Conservation (phyloP, 2,329 filamentous ascomycete genomes). For the Colletotrichum cordylinicola region DNA sequence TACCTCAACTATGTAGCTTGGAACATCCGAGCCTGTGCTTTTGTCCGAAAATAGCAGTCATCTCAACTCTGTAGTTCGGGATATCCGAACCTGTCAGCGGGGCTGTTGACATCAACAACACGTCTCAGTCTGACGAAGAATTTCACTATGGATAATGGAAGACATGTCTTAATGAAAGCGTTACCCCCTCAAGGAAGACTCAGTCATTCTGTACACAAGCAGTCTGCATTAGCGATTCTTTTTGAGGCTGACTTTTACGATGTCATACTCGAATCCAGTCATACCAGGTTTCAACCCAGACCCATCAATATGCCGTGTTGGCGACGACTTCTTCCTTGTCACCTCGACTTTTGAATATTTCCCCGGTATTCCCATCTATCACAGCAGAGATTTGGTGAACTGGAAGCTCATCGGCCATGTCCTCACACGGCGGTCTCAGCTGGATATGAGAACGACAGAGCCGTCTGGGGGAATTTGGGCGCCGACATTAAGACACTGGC, state of each 20-base stretch:
- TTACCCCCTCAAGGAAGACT: no score
- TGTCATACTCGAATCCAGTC: background rate
- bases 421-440: background rate
- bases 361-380: background rate
- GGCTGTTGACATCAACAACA: no score
- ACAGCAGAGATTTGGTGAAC: background rate
- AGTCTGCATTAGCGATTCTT: no score
- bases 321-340: background rate
- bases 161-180: no score
- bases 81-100: no score
- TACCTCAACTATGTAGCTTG: no score
- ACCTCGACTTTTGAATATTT: background rate
- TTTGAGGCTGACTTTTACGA: background rate
- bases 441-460: background rate
- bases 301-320: background rate
- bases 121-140: no score
- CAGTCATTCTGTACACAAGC: no score
- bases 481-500: background rate
- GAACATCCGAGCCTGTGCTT: no score
- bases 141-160: no score
- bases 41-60: no score
- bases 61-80: no score
- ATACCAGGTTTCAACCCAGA: conserved; percentile 1
- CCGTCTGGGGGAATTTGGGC: background rate
- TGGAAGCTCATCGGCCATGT: background rate